Percentiles rank a stretch among this genome's conserved stretches.
These are phyloP conservation scores for Akanthomyces dipterigenus DNA, from an alignment of 2,329 filamentous ascomycete species.

Conservation along the genomic window DNA sequence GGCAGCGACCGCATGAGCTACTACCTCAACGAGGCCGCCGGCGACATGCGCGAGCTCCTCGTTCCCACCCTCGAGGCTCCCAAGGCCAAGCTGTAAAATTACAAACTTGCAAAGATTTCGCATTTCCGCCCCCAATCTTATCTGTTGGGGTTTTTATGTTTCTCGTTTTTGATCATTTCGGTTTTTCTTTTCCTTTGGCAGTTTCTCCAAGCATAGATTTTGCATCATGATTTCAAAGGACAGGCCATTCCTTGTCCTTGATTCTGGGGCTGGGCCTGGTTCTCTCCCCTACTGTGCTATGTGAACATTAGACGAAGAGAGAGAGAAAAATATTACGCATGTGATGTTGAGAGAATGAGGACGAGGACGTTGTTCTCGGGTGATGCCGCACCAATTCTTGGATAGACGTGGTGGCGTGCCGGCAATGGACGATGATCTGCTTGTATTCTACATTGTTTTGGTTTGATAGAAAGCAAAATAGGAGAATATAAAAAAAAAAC, in stretches of 20 bases:
- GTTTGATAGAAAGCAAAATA: neutral
- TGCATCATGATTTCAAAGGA: neutral
- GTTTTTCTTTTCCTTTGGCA: neutral
- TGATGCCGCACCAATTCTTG: neutral
- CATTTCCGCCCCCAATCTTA: no score
- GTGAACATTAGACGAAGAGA: slow-evolving; percentile 4
- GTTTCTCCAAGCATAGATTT: slow-evolving; percentile 8
- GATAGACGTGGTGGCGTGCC: neutral
- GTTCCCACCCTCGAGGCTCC: slow-evolving; percentile 69
- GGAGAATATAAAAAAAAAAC: neutral
- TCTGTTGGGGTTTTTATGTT: neutral
- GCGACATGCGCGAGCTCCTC: slow-evolving; percentile 82
- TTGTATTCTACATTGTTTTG: neutral
- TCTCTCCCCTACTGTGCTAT: neutral
- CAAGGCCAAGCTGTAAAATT: slow-evolving; percentile 76
- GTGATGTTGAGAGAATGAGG: neutral
- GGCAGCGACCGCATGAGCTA: slow-evolving; percentile 91
- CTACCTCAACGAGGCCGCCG: slow-evolving; percentile 89
- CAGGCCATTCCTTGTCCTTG: neutral
- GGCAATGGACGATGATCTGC: neutral
- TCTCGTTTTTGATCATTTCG: neutral
- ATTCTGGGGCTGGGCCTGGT: neutral
- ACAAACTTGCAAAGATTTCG: neutral
- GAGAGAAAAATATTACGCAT: neutral
- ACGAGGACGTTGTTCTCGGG: neutral